Percentiles rank a stretch among this genome's conserved stretches.
Conservation (phyloP, 345 rosid species). For the Rhodomyrtus tomentosa region DNA sequence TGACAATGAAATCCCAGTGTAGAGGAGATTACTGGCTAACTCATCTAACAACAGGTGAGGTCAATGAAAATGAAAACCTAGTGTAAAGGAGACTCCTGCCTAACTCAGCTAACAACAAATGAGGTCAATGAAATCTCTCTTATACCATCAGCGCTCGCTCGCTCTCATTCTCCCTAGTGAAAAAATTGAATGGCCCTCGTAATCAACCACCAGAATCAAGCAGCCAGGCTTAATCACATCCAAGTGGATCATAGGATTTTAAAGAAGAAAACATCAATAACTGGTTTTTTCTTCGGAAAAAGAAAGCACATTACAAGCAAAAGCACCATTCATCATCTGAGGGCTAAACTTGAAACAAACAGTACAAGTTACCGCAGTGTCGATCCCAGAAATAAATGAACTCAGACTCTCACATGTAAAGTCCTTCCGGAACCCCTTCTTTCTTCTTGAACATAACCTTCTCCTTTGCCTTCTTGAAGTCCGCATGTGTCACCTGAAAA, state of each 20-base stretch:
- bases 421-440: constrained; percentile 99
- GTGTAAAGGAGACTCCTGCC: no score
- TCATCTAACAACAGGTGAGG: not conserved
- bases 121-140: no score
- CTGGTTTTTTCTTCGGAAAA: not conserved
- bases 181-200: not conserved
- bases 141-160: not conserved
- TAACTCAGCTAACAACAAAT: no score
- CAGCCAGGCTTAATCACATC: not conserved
- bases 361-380: not conserved
- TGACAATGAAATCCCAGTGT: not conserved
- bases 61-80: not conserved
- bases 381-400: not conserved
- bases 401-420: constrained; percentile 51
- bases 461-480: constrained; percentile 93
- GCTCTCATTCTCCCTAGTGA: not conserved
- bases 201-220: not conserved
- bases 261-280: not conserved
- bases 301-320: not conserved
- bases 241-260: not conserved
- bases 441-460: constrained; percentile 99
- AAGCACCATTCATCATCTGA: not conserved
- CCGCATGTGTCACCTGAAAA: constrained; percentile 73
- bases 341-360: not conserved
- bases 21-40: not conserved